A percentile compares a stretch with the other conserved stretches of the same genome.
Conservation (phyloP, 2,329 filamentous ascomycete genomes). For the Tolypocladium capitatum region DNA sequence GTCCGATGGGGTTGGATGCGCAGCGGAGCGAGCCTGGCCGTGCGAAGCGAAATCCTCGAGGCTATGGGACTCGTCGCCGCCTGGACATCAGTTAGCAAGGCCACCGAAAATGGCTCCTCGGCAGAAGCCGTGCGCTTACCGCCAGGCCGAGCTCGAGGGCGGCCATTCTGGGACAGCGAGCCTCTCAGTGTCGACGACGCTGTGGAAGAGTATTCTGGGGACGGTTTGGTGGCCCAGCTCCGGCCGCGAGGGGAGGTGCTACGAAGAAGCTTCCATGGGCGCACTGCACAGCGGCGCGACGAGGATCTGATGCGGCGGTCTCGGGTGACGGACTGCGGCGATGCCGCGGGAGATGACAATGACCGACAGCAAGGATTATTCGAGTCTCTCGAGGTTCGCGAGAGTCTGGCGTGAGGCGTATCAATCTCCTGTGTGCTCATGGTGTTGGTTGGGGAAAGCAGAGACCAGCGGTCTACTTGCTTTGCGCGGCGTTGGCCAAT, state of each 20-base stretch:
- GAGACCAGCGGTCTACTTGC: not conserved
- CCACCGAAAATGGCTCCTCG: not conserved
- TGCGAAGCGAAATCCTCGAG: slow-evolving; percentile 9
- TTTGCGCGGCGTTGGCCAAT: not conserved
- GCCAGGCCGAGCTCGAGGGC: slow-evolving; percentile 4
- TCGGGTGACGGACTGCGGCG: not conserved
- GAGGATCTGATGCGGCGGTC: not conserved
- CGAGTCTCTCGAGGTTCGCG: not conserved
- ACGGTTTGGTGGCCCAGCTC: not conserved
- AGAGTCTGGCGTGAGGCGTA: not conserved
- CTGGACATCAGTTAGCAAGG: not conserved
- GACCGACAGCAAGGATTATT: not conserved
- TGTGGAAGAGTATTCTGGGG: not conserved
- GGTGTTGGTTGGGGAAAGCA: not conserved
- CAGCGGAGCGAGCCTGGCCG: slow-evolving; percentile 4
- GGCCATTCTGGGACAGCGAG: slow-evolving; percentile 1
- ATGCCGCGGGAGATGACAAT: not conserved
- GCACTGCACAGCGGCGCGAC: not conserved
- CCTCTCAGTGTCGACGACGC: not conserved
- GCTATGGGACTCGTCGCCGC: slow-evolving; percentile 6
- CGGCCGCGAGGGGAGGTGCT: not conserved
- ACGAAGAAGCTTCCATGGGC: not conserved
- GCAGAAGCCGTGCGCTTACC: not conserved
- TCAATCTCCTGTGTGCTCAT: not conserved
- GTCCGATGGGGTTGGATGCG: slow-evolving; percentile 2